phyloP scores from a whole-genome alignment of 1,139 yeast species.

The Candida sojae region DNA sequence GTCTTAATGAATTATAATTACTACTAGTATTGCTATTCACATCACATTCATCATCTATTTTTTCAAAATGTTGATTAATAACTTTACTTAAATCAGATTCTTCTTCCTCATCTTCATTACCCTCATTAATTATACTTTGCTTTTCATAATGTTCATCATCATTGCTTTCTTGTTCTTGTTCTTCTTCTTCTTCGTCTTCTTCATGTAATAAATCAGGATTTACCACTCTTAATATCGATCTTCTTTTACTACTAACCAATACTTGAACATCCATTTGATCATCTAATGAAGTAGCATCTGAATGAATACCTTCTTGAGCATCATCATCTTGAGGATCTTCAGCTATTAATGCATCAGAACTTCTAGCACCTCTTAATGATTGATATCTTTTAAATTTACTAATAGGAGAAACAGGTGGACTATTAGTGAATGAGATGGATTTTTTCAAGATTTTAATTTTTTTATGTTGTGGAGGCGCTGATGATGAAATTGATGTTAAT shows the following conservation, averaged over 20 bases:
- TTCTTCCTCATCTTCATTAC: constrained; percentile 3
- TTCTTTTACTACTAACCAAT: constrained; percentile 67
- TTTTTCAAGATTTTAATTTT: constrained; percentile 15
- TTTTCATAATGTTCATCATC: not conserved
- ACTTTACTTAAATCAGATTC: constrained; percentile 7
- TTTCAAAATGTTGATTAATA: constrained; percentile 9
- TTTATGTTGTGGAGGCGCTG: constrained; percentile 6
- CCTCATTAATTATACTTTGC: not conserved
- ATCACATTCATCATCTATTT: constrained; percentile 4
- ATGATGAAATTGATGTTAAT: too few species aligned
- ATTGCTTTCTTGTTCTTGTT: too few species aligned
- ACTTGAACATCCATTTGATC: constrained; percentile 69
- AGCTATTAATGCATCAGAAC: constrained; percentile 12
- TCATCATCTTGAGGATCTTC: constrained; percentile 11
- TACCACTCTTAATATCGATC: constrained; percentile 61
- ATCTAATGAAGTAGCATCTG: constrained; percentile 32
- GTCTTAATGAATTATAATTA: constrained; percentile 18
- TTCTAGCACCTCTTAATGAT: constrained; percentile 10
- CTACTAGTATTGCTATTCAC: not conserved
- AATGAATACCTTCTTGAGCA: constrained; percentile 1
- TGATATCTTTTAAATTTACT: constrained; percentile 12
- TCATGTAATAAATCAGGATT: constrained; percentile 55
- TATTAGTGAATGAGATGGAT: constrained; percentile 22
- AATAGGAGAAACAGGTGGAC: constrained; percentile 17
- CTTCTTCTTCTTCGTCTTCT: not conserved